A percentile compares a stretch with the other conserved stretches of the same genome.
These are phyloP conservation scores for Cercospora beticola DNA, from an alignment of 2,329 filamentous ascomycete genomes.

Conservation along the genomic window DNA sequence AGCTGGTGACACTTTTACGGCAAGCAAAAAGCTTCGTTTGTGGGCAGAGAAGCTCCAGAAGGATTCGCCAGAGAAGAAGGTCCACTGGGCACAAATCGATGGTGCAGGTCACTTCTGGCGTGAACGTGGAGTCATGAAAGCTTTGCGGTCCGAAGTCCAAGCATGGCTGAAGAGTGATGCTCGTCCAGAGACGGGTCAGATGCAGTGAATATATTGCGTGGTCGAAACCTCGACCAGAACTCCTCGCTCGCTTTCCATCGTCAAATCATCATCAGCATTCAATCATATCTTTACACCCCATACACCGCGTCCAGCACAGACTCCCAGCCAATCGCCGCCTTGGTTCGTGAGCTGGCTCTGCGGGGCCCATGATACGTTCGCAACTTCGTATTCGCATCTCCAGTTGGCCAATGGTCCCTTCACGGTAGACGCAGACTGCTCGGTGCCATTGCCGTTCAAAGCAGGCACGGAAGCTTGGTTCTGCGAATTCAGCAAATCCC, in stretches of 20 bases:
- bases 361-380: slow-evolving; percentile 82
- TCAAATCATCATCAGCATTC: slow-evolving; percentile 1
- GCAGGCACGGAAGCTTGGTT: slow-evolving; percentile 42
- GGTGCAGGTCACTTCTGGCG: slow-evolving; percentile 56
- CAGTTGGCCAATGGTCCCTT: slow-evolving; percentile 73
- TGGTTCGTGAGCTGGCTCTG: slow-evolving; percentile 66
- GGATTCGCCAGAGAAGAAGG: slow-evolving; percentile 31
- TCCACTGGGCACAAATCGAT: slow-evolving; percentile 47
- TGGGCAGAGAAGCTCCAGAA: slow-evolving; percentile 62
- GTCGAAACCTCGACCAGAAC: not conserved
- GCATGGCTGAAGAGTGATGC: slow-evolving; percentile 25
- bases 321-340: slow-evolving; percentile 78
- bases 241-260: not conserved
- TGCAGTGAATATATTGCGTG: slow-evolving; percentile 1
- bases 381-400: slow-evolving; percentile 84
- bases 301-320: slow-evolving; percentile 75
- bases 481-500: slow-evolving; percentile 78
- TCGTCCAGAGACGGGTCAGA: not conserved
- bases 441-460: slow-evolving; percentile 33
- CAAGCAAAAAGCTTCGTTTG: slow-evolving; percentile 60
- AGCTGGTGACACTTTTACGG: slow-evolving; percentile 71
- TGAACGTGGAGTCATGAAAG: slow-evolving; percentile 40
- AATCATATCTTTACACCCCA: slow-evolving; percentile 67
- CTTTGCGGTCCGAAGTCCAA: slow-evolving; percentile 28
- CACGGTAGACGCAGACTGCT: slow-evolving; percentile 45